These are phyloP conservation scores for Cryptococcus deneoformans DNA, from an alignment of 1,284 basidiomycete species.

Conservation along the genomic window DNA sequence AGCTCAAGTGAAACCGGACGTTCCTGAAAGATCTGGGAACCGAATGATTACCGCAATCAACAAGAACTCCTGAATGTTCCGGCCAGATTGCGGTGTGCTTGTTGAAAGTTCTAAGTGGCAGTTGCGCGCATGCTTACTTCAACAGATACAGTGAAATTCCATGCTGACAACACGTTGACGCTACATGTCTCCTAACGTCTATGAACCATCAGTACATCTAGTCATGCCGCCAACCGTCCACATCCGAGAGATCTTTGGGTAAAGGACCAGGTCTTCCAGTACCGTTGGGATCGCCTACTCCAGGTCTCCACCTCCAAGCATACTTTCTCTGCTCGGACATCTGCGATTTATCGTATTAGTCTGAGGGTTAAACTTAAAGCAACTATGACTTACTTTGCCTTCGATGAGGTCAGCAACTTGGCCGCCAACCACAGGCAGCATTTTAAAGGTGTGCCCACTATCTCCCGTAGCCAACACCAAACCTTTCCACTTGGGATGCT, in stretches of 20 bases:
- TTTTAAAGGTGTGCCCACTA: slow-evolving; percentile 39
- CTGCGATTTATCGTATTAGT: neutral
- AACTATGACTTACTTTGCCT: slow-evolving; percentile 17
- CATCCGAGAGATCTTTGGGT: slow-evolving; percentile 30
- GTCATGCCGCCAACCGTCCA: slow-evolving; percentile 35
- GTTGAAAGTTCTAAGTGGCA: too few species aligned
- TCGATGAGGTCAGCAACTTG: slow-evolving; percentile 46
- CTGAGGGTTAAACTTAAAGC: neutral
- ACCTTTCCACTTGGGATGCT: slow-evolving; percentile 33
- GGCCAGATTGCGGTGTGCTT: too few species aligned
- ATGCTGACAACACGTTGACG: too few species aligned
- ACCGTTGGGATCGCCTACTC: slow-evolving; percentile 23
- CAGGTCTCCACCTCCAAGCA: slow-evolving; percentile 40
- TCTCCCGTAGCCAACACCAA: slow-evolving; percentile 40
- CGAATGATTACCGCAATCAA: too few species aligned
- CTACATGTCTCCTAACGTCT: too few species aligned
- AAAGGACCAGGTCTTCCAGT: slow-evolving; percentile 14
- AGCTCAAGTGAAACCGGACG: too few species aligned
- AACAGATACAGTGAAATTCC: too few species aligned
- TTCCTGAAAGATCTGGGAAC: too few species aligned
- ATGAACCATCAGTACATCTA: neutral
- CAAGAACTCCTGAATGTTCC: too few species aligned
- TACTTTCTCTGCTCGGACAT: slow-evolving; percentile 25
- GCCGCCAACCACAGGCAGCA: slow-evolving; percentile 49
- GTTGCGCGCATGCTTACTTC: too few species aligned